Evolutionary conservation across 1,284 basidiomycete genomes (phyloP).

Genomic region (Malassezia caprae): DNA sequence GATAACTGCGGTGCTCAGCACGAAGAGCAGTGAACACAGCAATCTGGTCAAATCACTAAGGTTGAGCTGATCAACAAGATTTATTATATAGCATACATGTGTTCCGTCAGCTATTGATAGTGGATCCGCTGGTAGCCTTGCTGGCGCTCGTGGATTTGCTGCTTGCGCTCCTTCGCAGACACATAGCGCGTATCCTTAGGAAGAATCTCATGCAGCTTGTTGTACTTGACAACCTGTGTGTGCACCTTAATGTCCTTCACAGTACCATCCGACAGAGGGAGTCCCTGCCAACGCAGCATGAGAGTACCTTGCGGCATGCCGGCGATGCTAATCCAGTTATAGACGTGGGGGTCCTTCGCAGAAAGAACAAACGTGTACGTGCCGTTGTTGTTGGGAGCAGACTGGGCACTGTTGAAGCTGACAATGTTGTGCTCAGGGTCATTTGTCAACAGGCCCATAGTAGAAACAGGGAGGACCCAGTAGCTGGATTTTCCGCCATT

Average conservation of each 20-base stretch:
- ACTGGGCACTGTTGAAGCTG: conserved; percentile 16
- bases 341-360: conserved; percentile 5
- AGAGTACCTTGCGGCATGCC: conserved; percentile 7
- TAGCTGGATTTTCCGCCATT: conserved; percentile 10
- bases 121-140: conserved; percentile 11
- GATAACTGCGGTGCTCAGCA: neutral
- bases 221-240: conserved; percentile 1
- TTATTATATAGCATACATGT: no score
- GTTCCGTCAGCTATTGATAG: conserved; percentile 3
- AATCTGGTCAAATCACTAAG: neutral
- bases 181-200: conserved; percentile 4
- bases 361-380: conserved; percentile 16
- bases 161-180: neutral
- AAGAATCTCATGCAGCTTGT: neutral
- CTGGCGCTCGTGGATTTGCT: conserved; percentile 4
- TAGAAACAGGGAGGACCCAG: conserved; percentile 12
- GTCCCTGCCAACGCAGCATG: conserved; percentile 18
- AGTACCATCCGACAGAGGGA: conserved; percentile 1
- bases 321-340: conserved; percentile 14
- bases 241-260: neutral
- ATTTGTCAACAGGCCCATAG: conserved; percentile 9
- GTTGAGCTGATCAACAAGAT: no score
- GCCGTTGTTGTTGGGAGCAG: conserved; percentile 13
- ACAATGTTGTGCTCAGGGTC: conserved; percentile 7
- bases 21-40: neutral